Evolutionary conservation across 2,329 filamentous ascomycete genomes (phyloP).

Genomic region (Ceratocystis cubensis): DNA sequence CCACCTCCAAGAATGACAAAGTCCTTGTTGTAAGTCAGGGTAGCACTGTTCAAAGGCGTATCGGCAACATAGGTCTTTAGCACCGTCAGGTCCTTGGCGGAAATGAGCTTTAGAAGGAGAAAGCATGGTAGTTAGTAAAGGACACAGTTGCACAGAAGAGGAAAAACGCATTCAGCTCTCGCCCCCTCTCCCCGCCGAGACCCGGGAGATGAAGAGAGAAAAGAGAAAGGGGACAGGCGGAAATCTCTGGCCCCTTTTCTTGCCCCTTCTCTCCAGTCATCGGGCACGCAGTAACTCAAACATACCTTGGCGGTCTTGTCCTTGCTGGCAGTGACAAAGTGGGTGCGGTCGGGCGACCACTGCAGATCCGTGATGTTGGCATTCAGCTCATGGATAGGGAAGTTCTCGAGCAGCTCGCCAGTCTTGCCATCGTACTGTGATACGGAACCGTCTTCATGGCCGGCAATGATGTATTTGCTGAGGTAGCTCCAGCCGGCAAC

Average conservation of each 20-base stretch:
- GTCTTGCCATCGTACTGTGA: constrained; percentile 87
- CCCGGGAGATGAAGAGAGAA: too few species aligned
- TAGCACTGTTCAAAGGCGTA: constrained; percentile 90
- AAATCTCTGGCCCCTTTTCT: too few species aligned
- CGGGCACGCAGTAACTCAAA: neutral
- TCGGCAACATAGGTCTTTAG: constrained; percentile 88
- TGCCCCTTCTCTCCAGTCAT: neutral
- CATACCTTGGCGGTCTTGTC: constrained; percentile 87
- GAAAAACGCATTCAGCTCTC: neutral
- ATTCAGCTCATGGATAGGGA: constrained; percentile 71
- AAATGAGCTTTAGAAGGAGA: constrained; percentile 49
- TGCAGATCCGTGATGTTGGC: constrained; percentile 81
- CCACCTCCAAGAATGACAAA: constrained; percentile 96
- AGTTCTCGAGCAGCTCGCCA: constrained; percentile 69
- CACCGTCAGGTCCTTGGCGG: constrained; percentile 73
- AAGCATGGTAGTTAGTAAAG: neutral
- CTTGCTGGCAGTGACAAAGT: constrained; percentile 96
- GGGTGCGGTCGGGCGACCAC: constrained; percentile 85
- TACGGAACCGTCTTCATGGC: constrained; percentile 90
- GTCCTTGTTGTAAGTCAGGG: constrained; percentile 90
- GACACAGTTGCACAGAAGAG: neutral
- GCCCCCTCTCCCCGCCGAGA: too few species aligned
- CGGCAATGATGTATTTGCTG: constrained; percentile 90
- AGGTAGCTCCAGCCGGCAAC: constrained; percentile 95
- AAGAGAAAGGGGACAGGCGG: too few species aligned